Base-by-base conservation (phyloP, 2,329 filamentous ascomycete genomes). In the Fonsecaea pugnacius region DNA sequence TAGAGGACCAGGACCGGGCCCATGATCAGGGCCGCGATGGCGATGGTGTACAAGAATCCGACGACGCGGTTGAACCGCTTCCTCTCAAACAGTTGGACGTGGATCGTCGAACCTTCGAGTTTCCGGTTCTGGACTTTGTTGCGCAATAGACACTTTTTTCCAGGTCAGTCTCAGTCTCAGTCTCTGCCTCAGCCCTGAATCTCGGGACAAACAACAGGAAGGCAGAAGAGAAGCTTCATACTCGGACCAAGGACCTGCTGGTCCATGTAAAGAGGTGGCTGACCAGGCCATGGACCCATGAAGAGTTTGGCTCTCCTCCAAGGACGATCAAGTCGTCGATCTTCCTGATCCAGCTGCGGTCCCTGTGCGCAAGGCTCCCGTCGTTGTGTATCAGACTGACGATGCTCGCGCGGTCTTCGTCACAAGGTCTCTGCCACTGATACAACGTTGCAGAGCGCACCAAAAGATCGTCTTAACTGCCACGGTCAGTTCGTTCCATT, bases 291-390 rank as follows among this genome's bases (percentile, higher is more conserved):
- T 67, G 65, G 14, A 65, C 54, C 62, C 62, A 62, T 14, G 36
- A 60, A 50, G 50, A 43, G 24, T 65, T 60, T 12, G 27, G 62
- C 5, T 67, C 62, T 18, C 46, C 51, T 18, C 46, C 35, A 14
- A 67, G 33, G 4, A 55, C 30, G 9, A 66, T 46, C 10, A 67
- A 38, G 27, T 67, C 65, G 35, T 67, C 65, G 8, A 58, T 40
- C 43, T 67, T 63, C 40, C 43, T 30, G 53, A 67, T 63, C 32
- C 63, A 67, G n/a, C 43, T 56, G 8, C 50, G 48, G 53, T 66
- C 65, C 10, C 14, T 43, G 10, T 30, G n/a, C 6, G 27, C 27
- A 3, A 67, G 46, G 8, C 38, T n/a, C 21, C 36, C 63, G 27
- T 67, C 63, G 12, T 65, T 62, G 53, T 58, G 62, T 24, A 67